A percentile compares a stretch with the other conserved stretches of the same genome.
Conservation (phyloP, 2,329 filamentous ascomycete genomes). For the Aureobasidium sp. region DNA sequence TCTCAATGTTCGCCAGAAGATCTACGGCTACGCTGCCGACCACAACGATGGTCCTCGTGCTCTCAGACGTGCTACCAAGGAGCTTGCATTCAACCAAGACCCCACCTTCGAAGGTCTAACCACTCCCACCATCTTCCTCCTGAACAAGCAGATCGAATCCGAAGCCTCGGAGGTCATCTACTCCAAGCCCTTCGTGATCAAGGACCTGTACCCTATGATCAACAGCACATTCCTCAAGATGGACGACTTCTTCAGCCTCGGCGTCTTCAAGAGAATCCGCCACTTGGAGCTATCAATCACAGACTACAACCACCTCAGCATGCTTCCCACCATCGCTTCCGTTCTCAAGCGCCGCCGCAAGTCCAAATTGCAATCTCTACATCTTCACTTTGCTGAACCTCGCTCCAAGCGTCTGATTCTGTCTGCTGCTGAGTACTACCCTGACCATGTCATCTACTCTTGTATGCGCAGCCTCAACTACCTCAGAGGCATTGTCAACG, state of each 20-base stretch:
- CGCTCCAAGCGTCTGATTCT: conserved; percentile 15
- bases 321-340: conserved; percentile 3
- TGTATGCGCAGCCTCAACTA: conserved; percentile 16
- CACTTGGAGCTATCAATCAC: conserved; percentile 19
- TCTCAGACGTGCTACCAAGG: background rate
- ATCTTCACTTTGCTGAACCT: conserved; percentile 17
- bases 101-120: background rate
- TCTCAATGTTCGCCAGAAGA: too few relatives aligned
- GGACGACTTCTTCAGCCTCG: conserved; percentile 17
- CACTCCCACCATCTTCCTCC: too few relatives aligned
- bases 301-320: conserved; percentile 20
- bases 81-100: background rate
- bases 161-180: conserved; percentile 24
- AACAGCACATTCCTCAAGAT: conserved; percentile 15
- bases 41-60: too few relatives aligned
- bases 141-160: background rate
- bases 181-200: conserved; percentile 21
- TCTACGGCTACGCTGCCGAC: too few relatives aligned
- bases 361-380: conserved; percentile 15
- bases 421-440: conserved; percentile 16
- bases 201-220: conserved; percentile 15
- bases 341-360: background rate
- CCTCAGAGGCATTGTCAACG: conserved; percentile 16
- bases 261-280: conserved; percentile 17
- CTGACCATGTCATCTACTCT: conserved; percentile 18